Evolutionary conservation across 2,329 filamentous ascomycete genomes (phyloP).

Genomic region (Leptographium flavum): DNA sequence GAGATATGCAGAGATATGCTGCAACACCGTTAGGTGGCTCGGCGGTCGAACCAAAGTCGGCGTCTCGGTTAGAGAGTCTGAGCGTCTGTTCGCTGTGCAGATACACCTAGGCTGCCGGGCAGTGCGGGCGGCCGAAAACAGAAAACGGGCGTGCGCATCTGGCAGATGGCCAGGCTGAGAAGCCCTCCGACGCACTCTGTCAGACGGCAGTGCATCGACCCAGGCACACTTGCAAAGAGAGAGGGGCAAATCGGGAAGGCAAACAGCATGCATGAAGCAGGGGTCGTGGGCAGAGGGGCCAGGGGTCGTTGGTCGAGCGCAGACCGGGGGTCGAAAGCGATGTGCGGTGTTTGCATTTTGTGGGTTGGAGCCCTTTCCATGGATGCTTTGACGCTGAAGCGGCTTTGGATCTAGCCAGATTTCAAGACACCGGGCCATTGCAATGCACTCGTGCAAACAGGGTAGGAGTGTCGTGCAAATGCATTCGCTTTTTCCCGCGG

Average conservation of each 20-base stretch:
- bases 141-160: not conserved
- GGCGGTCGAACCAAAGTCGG: not conserved
- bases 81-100: not conserved
- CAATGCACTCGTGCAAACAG: too few species aligned
- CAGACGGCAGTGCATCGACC: not conserved
- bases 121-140: too few species aligned
- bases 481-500: not conserved
- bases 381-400: too few species aligned
- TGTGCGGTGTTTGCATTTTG: not conserved
- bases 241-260: not conserved
- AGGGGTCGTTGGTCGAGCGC: not conserved
- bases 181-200: too few species aligned
- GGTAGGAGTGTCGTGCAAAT: too few species aligned
- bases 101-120: too few species aligned
- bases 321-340: not conserved
- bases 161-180: too few species aligned
- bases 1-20: too few species aligned
- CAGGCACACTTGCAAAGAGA: not conserved
- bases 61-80: too few species aligned
- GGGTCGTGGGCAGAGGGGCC: not conserved
- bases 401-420: too few species aligned
- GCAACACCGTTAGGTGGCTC: not conserved
- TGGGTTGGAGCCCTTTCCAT: too few species aligned
- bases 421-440: not conserved
- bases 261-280: slow-evolving; percentile 5